Percentiles rank a stretch among this genome's conserved stretches.
Evolutionary conservation across 164 flowering plant species (phyloP).

Genomic region (Vitis cinerea): DNA sequence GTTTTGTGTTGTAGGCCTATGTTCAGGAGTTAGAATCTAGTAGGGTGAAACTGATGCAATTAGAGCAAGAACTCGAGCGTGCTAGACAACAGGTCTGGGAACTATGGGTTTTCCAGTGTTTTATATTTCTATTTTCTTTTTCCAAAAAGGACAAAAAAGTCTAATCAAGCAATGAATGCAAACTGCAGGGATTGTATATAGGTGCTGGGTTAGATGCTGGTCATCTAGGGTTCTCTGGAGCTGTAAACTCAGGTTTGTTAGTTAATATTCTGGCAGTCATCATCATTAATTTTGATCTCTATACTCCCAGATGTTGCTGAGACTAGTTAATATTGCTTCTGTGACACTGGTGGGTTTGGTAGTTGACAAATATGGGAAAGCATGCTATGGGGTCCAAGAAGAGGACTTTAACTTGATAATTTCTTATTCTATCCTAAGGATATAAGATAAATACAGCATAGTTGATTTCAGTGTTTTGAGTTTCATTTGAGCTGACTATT

Average conservation of each 20-base stretch:
- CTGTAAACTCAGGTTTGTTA: slow-evolving; percentile 66
- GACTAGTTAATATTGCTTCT: neutral
- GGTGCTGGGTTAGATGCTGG: slow-evolving; percentile 56
- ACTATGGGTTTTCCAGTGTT: neutral
- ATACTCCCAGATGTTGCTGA: neutral
- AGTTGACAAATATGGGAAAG: neutral
- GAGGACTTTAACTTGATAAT: too few species aligned
- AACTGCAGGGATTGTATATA: slow-evolving; percentile 56
- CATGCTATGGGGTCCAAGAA: neutral
- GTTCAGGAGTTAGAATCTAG: slow-evolving; percentile 90
- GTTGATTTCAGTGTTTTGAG: neutral
- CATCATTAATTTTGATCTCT: neutral
- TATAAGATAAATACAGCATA: neutral
- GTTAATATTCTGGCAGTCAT: slow-evolving; percentile 5
- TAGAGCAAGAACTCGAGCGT: slow-evolving; percentile 88
- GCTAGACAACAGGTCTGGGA: slow-evolving; percentile 73
- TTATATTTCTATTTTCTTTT: neutral
- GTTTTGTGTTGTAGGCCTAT: slow-evolving; percentile 62
- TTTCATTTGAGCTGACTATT: neutral
- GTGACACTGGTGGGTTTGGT: neutral
- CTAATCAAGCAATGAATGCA: slow-evolving; percentile 9
- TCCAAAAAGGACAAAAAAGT: neutral
- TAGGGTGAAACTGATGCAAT: slow-evolving; percentile 70
- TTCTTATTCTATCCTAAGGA: neutral
- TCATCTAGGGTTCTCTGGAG: slow-evolving; percentile 47